Evolutionary conservation across 805 yeast genomes (phyloP), one percentile per base, ranked within the genome.

Genomic region (Barnettozyma pratensis): DNA sequence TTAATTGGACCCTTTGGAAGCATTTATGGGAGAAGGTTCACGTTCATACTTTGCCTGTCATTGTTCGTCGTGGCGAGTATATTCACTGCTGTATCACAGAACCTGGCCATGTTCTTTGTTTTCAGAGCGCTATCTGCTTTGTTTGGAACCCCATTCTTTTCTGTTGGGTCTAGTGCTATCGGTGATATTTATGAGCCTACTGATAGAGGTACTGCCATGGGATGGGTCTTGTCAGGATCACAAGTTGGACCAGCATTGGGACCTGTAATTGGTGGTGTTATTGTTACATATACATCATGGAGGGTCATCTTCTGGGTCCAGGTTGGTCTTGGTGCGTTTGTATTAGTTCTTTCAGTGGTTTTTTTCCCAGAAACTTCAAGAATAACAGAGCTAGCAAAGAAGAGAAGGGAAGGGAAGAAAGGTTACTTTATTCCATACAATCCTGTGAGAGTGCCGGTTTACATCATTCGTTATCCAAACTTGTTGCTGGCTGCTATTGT

Each of bases 201-300:
- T 30, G 70, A 73, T 50, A 61, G 83, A 54, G 83, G 82, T 3
- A 64, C 64, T 7, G 77, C 76, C 2, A 73, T 78, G 74, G 74
- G 79, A 3, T 68, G 74, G 69, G 65, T 72, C 9, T 59, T 79
- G 6, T 56, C 69, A 8, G 83, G 83, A 0, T 67, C 80, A 3
- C 83, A 77, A 54, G 46, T 76, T 2, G 84, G 83, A 0, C 76
- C 81, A 6, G 76, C 79, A 3, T 48, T 76, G 38, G 81, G 81
- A 0, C 78, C 81, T 5, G 72, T 77, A 7, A 37, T 76, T n/a
- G 83, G 83, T 19, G 83, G 82, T 11, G 53, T 76, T 27, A 70
- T 78, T 41, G 73, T 77, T 25, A 77, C 76, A n/a, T 78, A 64
- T 49, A 70, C 75, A 0, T 54, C 64, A 19, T 79, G 85, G 84